Percentiles rank a stretch among this genome's conserved stretches.
Conservation (phyloP, 2,329 filamentous ascomycete species). For the Fusarium sp. region DNA sequence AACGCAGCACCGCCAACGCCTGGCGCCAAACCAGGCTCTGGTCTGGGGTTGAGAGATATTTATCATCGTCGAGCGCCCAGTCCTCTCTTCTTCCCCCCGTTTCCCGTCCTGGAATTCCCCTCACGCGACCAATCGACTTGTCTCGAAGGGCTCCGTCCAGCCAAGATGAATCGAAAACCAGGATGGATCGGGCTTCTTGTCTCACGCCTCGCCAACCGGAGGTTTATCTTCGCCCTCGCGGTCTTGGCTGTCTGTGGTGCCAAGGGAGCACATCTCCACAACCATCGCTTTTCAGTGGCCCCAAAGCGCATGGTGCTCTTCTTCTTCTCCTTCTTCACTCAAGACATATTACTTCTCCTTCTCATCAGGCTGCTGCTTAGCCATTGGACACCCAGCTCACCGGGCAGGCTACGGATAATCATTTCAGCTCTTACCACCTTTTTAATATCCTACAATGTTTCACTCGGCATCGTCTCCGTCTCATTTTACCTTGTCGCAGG, state of each 20-base stretch:
- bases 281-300: slow-evolving; percentile 45
- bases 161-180: slow-evolving; percentile 20
- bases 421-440: slow-evolving; percentile 21
- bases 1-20: background rate
- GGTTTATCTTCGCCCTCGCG: slow-evolving; percentile 47
- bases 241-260: slow-evolving; percentile 45
- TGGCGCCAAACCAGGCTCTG: background rate
- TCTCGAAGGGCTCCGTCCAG: background rate
- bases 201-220: slow-evolving; percentile 43
- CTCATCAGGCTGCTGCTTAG: slow-evolving; percentile 44
- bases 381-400: slow-evolving; percentile 33
- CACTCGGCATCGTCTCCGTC: slow-evolving; percentile 40
- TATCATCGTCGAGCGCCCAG: background rate
- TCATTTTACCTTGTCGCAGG: slow-evolving; percentile 49
- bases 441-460: slow-evolving; percentile 36
- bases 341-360: background rate
- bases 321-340: slow-evolving; percentile 47
- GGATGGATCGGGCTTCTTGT: slow-evolving; percentile 19
- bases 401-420: slow-evolving; percentile 22
- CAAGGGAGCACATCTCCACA: slow-evolving; percentile 48
- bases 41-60: background rate
- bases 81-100: background rate
- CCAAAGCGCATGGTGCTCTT: slow-evolving; percentile 44
- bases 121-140: background rate
- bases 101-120: background rate